Percentiles rank a stretch among this genome's conserved stretches.
Evolutionary conservation across 2,329 filamentous ascomycete species (phyloP).

Genomic region (Pezicula neosporulosa): DNA sequence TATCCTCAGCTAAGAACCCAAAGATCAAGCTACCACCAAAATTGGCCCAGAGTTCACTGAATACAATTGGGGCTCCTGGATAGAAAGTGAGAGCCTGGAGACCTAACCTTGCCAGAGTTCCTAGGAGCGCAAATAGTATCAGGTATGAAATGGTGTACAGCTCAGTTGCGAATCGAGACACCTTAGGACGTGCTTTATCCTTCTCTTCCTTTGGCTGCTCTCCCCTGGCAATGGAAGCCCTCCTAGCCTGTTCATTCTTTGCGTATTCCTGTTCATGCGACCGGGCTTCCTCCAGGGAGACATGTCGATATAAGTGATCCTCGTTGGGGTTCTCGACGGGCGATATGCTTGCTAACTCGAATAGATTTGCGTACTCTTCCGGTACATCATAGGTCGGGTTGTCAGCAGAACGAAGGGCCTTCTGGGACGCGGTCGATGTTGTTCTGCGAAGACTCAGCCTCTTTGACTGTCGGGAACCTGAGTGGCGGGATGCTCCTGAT

Average conservation of each 20-base stretch:
- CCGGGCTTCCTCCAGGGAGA: conserved; percentile 35
- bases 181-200: conserved; percentile 8
- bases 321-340: conserved; percentile 42
- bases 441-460: conserved; percentile 6
- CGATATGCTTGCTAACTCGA: conserved; percentile 38
- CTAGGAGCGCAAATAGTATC: conserved; percentile 79
- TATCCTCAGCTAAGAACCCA: conserved; percentile 81
- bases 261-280: conserved; percentile 15
- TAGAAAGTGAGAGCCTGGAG: conserved; percentile 78
- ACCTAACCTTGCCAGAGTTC: conserved; percentile 79
- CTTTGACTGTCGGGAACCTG: conserved; percentile 7
- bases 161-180: conserved; percentile 51
- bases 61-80: conserved; percentile 70
- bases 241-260: not conserved
- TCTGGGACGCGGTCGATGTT: conserved; percentile 5
- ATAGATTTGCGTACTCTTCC: conserved; percentile 36
- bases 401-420: not conserved
- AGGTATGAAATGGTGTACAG: conserved; percentile 78
- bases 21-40: conserved; percentile 77
- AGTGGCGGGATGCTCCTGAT: too few species aligned
- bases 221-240: not conserved
- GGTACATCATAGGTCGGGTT: conserved; percentile 16
- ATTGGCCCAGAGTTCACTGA: conserved; percentile 82
- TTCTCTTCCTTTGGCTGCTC: conserved; percentile 7
- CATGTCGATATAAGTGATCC: conserved; percentile 31